Evolutionary conservation across 2,329 filamentous ascomycete species (phyloP), one percentile per base, ranked within the genome.

Genomic region (Trichoderma sp.): DNA sequence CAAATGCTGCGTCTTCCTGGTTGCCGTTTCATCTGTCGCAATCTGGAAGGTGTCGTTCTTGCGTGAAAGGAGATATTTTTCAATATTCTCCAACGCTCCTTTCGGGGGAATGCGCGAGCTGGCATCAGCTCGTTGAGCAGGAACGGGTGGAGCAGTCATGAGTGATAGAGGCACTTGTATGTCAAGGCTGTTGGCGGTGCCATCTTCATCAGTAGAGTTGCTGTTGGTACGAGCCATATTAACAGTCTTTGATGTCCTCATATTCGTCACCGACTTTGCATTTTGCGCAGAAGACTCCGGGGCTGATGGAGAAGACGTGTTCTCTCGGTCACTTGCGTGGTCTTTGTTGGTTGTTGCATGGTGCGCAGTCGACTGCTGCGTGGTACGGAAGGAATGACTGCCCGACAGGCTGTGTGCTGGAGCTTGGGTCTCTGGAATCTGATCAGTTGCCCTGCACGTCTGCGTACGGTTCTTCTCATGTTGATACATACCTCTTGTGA

Each of bases 1-100:
- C 19, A 9, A 41, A 14, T 45, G 41, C 3, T 3, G n/a, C 7
- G 14, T 41, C 39, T 28, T 39, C 0, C 14, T 19, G n/a, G 72
- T 77, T 47, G 75, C 75, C 17, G 76, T 77, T 43, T 75, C 70
- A 67, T 78, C 76, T 28, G 68, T 72, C 57, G 74, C 74, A 68
- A 78, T 78, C 19, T 74, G 67, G 48, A 78, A 75, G 19, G 71
- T 69, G 17, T 70, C 54, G 15, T 68, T 64, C 14, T 63, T 61
- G 17, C 62, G 68, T 7, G 71, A 67, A 28, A 67, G 71, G 44
- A 78, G 74, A 67, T 76, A 78, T 39, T 66, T 69, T 34, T 73
- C 69, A 61, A 78, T 78, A 17, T 69, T 71, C 51, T 71, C 68
- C 28, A 30, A 30, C n/a, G 15, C 65, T 17, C 63, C 65, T 30